A percentile compares a stretch with the other conserved stretches of the same genome.
Conservation (phyloP, 2,329 filamentous ascomycete genomes). For the Botrytis fragariae region DNA sequence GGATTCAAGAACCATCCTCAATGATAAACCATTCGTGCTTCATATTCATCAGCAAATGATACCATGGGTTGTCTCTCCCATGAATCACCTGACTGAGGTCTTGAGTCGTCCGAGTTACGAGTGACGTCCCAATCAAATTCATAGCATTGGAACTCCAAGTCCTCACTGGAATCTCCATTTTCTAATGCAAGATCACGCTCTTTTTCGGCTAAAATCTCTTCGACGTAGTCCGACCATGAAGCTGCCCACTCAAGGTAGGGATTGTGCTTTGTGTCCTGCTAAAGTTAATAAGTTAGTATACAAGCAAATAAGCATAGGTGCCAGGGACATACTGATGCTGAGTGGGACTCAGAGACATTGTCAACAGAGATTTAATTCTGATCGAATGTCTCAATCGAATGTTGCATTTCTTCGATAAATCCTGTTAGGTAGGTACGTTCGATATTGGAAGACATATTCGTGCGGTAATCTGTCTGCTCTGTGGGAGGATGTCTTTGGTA, state of each 20-base stretch:
- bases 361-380: background rate
- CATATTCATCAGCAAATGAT: background rate
- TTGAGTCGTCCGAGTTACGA: no score
- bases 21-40: background rate
- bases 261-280: background rate
- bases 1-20: background rate
- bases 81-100: background rate
- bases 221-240: background rate
- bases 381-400: background rate
- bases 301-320: background rate
- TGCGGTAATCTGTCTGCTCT: background rate
- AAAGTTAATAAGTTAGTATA: background rate
- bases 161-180: no score
- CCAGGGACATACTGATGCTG: background rate
- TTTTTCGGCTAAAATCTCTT: background rate
- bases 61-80: background rate
- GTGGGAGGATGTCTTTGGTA: rapidly evolving
- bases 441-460: background rate
- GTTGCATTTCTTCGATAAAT: background rate
- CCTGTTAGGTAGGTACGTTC: background rate
- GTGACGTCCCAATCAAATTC: background rate
- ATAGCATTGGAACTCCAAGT: no score
- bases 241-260: background rate
- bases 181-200: background rate
- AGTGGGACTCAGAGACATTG: background rate